These are phyloP conservation scores for Phialophora verrucosa DNA, from an alignment of 2,329 filamentous ascomycete genomes.

Conservation along the genomic window DNA sequence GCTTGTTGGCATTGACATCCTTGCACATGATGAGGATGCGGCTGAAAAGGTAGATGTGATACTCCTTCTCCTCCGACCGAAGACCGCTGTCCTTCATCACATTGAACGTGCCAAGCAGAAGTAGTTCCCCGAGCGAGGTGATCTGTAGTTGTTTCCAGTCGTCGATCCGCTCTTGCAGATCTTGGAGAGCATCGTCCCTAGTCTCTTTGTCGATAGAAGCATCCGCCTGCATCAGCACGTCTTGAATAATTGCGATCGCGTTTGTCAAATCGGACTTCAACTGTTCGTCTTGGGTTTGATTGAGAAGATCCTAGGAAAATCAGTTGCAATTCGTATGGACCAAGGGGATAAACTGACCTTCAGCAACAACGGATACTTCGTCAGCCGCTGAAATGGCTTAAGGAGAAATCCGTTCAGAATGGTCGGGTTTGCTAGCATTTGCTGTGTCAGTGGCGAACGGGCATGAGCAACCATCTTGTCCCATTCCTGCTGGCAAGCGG, in stretches of 20 bases:
- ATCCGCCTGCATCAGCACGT: conserved; percentile 83
- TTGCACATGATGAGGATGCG: conserved; percentile 96
- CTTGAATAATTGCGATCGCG: conserved; percentile 81
- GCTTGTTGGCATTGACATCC: conserved; percentile 84
- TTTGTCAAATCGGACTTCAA: conserved; percentile 72
- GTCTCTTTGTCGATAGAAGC: conserved; percentile 89
- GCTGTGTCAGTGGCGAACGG: conserved; percentile 67
- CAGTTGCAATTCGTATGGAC: conserved; percentile 9
- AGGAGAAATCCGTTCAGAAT: conserved; percentile 89
- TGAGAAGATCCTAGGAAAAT: conserved; percentile 72
- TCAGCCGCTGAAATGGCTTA: conserved; percentile 93
- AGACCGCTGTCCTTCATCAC: conserved; percentile 73
- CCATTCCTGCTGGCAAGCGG: conserved; percentile 81
- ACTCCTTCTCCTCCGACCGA: conserved; percentile 60
- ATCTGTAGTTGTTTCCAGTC: conserved; percentile 96
- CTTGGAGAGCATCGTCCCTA: conserved; percentile 79
- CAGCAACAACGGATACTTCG: conserved; percentile 90
- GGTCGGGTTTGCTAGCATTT: conserved; percentile 84
- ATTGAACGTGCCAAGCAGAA: conserved; percentile 88
- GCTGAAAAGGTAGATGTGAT: conserved; percentile 97
- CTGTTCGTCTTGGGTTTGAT: conserved; percentile 77
- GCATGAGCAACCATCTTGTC: conserved; percentile 78
- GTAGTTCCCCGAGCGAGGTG: conserved; percentile 85
- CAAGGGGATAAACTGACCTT: conserved; percentile 63
- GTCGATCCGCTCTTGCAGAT: conserved; percentile 81